A percentile compares a stretch with the other conserved stretches of the same genome.
phyloP scores from a whole-genome alignment of 1,139 yeast species.

The Blastobotrys proliferans region DNA sequence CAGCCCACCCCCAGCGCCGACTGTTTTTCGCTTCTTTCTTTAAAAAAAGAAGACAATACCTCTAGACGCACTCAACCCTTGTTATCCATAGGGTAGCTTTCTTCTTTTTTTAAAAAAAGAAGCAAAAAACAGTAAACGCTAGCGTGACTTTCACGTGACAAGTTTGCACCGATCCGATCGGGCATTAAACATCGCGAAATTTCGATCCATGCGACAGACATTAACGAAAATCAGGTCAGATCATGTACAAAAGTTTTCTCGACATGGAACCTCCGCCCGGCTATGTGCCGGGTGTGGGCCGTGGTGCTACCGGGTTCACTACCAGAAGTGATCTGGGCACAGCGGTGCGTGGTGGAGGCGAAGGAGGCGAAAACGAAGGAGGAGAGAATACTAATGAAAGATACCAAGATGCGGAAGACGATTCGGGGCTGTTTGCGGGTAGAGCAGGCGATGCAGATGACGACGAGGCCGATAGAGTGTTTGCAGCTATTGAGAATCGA shows the following conservation, averaged over 20 bases:
- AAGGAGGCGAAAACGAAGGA: constrained; percentile 35
- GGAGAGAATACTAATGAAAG: constrained; percentile 32
- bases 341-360: constrained; percentile 40
- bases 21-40: no score
- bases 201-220: no score
- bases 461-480: constrained; percentile 74
- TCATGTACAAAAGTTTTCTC: constrained; percentile 44
- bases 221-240: no score
- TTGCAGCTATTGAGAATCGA: constrained; percentile 58
- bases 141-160: background rate
- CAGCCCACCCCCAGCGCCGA: no score
- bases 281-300: constrained; percentile 86
- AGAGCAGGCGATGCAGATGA: constrained; percentile 42
- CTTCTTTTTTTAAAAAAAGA: no score
- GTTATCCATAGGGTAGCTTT: background rate
- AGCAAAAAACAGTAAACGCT: no score
- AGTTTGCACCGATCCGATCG: background rate
- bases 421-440: constrained; percentile 35
- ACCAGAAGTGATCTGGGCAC: constrained; percentile 75
- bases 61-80: no score
- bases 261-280: constrained; percentile 88
- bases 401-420: constrained; percentile 41
- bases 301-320: constrained; percentile 94
- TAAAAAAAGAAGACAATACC: no score
- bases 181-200: no score